phyloP scores from a whole-genome alignment of 83 land plant species.

The Larix sibirica region DNA sequence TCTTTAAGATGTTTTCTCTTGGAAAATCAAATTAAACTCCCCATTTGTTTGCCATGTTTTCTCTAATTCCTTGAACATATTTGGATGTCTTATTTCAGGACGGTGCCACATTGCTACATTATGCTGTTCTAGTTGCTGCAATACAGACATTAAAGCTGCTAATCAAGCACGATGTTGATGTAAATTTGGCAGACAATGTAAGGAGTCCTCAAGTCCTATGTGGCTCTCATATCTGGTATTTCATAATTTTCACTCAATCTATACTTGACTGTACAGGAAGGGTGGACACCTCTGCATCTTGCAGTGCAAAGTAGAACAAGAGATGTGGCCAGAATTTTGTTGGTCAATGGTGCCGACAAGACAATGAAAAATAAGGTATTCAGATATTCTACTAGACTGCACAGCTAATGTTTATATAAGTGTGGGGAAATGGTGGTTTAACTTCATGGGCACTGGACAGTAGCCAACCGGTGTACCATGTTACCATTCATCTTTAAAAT shows the following conservation, averaged over 20 bases:
- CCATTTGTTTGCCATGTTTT: neutral
- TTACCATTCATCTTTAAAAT: neutral
- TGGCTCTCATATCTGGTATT: neutral
- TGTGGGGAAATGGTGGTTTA: neutral
- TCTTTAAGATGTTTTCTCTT: neutral
- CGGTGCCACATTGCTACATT: constrained; percentile 73
- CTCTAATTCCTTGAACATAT: neutral
- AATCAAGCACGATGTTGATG: constrained; percentile 61
- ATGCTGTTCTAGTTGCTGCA: constrained; percentile 79
- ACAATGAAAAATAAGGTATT: constrained; percentile 61
- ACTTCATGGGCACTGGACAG: neutral
- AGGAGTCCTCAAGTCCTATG: constrained; percentile 12
- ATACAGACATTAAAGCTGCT: constrained; percentile 63
- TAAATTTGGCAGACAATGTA: constrained; percentile 69
- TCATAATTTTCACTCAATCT: neutral
- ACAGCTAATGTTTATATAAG: neutral
- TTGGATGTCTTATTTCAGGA: constrained; percentile 30
- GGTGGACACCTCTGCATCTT: constrained; percentile 79
- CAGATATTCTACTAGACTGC: constrained; percentile 1
- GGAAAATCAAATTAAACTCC: neutral
- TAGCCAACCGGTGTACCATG: no score
- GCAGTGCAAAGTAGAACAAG: constrained; percentile 63
- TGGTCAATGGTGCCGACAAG: constrained; percentile 72
- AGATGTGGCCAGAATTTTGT: constrained; percentile 59
- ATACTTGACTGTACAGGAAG: constrained; percentile 42